Percentiles rank a stretch among this genome's conserved stretches.
These are phyloP conservation scores for Hygrophoropsis aurantiaca DNA, from an alignment of 768 basidiomycete species.

Conservation along the genomic window DNA sequence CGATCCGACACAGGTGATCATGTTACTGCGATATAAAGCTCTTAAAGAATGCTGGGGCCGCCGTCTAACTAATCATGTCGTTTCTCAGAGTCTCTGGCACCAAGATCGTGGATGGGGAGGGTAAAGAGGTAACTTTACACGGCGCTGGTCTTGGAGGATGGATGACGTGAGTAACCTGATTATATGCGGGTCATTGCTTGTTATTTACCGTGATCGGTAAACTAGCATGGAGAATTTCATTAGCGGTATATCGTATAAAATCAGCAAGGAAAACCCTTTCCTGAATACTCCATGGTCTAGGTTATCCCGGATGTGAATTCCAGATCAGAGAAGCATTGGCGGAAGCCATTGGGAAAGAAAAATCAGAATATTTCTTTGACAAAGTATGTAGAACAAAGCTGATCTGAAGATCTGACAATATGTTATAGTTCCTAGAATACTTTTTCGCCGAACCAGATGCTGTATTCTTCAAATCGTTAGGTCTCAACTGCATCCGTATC, in stretches of 20 bases:
- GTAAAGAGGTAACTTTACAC: slow-evolving; percentile 54
- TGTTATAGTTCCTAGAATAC: slow-evolving; percentile 66
- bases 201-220: slow-evolving; percentile 1
- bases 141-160: slow-evolving; percentile 78
- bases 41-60: neutral
- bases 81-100: slow-evolving; percentile 55
- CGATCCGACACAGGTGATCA: neutral
- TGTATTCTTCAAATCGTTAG: slow-evolving; percentile 68
- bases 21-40: neutral
- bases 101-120: slow-evolving; percentile 53
- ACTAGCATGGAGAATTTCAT: slow-evolving; percentile 72
- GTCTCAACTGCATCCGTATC: slow-evolving; percentile 73
- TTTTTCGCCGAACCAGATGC: slow-evolving; percentile 77
- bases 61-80: slow-evolving; percentile 38
- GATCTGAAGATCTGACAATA: neutral
- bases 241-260: slow-evolving; percentile 38
- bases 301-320: slow-evolving; percentile 75
- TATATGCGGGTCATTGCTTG: slow-evolving; percentile 10
- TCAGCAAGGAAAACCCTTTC: neutral
- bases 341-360: slow-evolving; percentile 58
- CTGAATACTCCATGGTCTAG: slow-evolving; percentile 23
- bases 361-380: slow-evolving; percentile 79
- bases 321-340: slow-evolving; percentile 68
- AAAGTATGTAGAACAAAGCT: slow-evolving; percentile 42
- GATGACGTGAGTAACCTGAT: slow-evolving; percentile 62